Evolutionary conservation across 2,329 filamentous ascomycete species (phyloP).

Genomic region (Mycosphaerella sp.): DNA sequence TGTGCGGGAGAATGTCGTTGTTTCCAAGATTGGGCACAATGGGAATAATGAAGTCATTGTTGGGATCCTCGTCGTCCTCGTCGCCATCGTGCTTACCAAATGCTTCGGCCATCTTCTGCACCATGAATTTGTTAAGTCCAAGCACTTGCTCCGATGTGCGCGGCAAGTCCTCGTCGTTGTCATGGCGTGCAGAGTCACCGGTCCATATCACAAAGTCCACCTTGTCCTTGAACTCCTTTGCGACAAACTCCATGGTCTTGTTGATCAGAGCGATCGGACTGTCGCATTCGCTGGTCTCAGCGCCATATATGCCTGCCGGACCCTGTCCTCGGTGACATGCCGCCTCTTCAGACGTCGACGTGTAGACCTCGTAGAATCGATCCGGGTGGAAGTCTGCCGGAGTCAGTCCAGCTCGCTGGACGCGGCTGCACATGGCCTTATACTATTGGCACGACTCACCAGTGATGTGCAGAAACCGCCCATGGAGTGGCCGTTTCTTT

Average conservation of each 20-base stretch:
- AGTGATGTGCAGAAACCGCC: slow-evolving; percentile 83
- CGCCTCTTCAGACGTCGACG: slow-evolving; percentile 60
- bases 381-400: slow-evolving; percentile 82
- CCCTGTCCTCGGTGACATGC: slow-evolving; percentile 78
- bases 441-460: slow-evolving; percentile 47
- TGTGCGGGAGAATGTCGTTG: slow-evolving; percentile 96
- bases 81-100: slow-evolving; percentile 56
- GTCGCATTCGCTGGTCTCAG: slow-evolving; percentile 85
- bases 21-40: slow-evolving; percentile 90
- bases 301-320: slow-evolving; percentile 71
- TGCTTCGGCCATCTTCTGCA: slow-evolving; percentile 67
- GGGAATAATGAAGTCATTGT: slow-evolving; percentile 62
- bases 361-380: slow-evolving; percentile 72
- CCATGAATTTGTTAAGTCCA: slow-evolving; percentile 66
- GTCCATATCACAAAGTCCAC: slow-evolving; percentile 40
- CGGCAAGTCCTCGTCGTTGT: slow-evolving; percentile 52
- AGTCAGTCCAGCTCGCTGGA: neutral
- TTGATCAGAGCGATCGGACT: slow-evolving; percentile 73
- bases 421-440: neutral
- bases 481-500: slow-evolving; percentile 39
- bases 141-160: slow-evolving; percentile 72
- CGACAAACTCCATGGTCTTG: slow-evolving; percentile 85
- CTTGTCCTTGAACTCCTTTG: slow-evolving; percentile 36
- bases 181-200: slow-evolving; percentile 37
- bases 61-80: slow-evolving; percentile 43